Evolutionary conservation across 768 basidiomycete species (phyloP), one percentile per base, ranked within the genome.

Genomic region (Inosperma sp.): DNA sequence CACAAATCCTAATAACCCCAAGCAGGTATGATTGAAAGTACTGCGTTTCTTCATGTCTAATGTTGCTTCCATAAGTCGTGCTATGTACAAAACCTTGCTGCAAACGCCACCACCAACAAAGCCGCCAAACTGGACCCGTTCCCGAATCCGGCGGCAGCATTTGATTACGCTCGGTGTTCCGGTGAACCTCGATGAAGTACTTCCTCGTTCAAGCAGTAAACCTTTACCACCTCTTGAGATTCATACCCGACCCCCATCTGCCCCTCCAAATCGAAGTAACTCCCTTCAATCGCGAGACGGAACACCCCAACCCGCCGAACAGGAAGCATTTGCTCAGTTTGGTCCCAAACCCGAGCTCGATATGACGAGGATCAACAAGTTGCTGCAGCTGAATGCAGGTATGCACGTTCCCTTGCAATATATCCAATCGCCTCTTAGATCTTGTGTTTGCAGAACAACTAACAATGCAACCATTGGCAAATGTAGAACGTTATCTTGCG

Each of bases 91-190:
- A 50, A 72, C 77, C 52, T 75, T 94, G 14, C 64, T 90, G 31
- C 77, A 85, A 56, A 77, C 84, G 1, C 82, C 86, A 2, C 84
- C 88, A 27, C 79, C 84, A 8, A 84, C 80, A 37, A 83, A 86
- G 63, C 85, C 89, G n/a, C 84, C 92, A 47, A 94, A 90, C 59
- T 97, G 94, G 94, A 93, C 84, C 44, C 84, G 92, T 40, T 95
- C 93, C 50, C 81, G 88, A 36, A 93, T 92, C 63, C 81, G 94
- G 49, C 75, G 93, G 41, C 91, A 93, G 62, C 91, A 96, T 61
- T 75, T 97, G 41, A 95, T 95, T 53, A 71, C 90, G 10, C 81
- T 97, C 21, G 94, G 94, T 19, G 85, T 97, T 39, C 94, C 94
- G 3, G 89, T 97, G 46, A 97, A 97, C 62, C 75, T 97, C 5